Base-by-base conservation (phyloP, 75 land plant genomes). In the Adiantum capillusveneris region DNA sequence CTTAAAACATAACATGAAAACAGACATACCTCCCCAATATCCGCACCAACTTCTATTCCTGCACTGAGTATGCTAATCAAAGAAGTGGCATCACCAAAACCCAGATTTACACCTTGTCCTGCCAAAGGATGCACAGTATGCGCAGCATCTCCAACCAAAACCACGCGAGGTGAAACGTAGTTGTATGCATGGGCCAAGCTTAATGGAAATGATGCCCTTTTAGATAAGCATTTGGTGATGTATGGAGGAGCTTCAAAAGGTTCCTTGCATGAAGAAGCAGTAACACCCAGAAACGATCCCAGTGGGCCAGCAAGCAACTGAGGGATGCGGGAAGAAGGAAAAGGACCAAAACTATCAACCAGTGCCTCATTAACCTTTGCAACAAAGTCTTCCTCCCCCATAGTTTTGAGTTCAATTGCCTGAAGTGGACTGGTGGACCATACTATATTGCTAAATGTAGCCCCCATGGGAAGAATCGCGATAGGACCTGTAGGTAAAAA, bases 41-140 rank as follows among this genome's bases (percentile, higher is more conserved):
- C 90, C 39, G 58, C 44, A 30, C 98, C 98, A 1, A 67, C 61
- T 26, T 67, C 73, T 45, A 86, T 51, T 18, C 96, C 96, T 66
- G 79, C 76, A 60, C 77, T 60, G 68, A 94, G 64, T 24, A 75
- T 60, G 54, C 69, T 86, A 29, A 84, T 60, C 5, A 94, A 71
- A 60, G 83, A 44, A 51, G 62, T 51, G 54, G 96, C 96, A 81
- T 94, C 98, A 31, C 88, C 88, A 84, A 94, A 94, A 1, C 98
- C 98, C 31, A 94, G 61, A 67, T 94, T 94, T 19, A 94, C 98
- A 26, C 98, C 98, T 64, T 94, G 98, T n/a, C 98, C 98, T 54
- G 96, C 98, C 53, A 94, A 68, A 25, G 98, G 98, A 74, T 94
- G 96, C 13, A 94, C 96, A 1, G 96, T 83, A 53, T 94, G 98